phyloP scores from a whole-genome alignment of 164 flowering plant species.

The Brasenia schreberi region DNA sequence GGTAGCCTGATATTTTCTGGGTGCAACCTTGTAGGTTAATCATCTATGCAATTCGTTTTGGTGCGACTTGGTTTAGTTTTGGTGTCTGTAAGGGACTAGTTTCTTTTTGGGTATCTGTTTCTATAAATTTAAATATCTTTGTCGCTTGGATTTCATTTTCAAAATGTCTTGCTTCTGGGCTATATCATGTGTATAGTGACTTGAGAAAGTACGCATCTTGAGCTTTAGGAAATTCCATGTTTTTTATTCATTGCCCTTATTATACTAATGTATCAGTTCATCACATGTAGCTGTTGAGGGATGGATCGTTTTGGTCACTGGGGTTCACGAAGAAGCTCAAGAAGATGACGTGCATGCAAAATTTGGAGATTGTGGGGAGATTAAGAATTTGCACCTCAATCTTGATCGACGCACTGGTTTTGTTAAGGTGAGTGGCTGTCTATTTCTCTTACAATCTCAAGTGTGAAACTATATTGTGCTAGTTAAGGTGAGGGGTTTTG shows the following conservation, averaged over 20 bases:
- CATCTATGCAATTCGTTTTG: no score
- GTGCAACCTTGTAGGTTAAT: no score
- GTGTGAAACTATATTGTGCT: no score
- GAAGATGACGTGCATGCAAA: conserved; percentile 78
- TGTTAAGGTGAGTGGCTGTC: conserved; percentile 51
- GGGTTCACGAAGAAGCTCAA: conserved; percentile 93
- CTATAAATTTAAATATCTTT: no score
- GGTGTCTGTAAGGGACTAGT: no score
- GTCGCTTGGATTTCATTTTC: no score
- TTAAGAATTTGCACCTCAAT: conserved; percentile 84
- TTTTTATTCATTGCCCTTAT: neutral
- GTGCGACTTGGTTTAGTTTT: no score
- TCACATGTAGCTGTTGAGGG: conserved; percentile 73
- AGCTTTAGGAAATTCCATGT: neutral
- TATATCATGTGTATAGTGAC: no score
- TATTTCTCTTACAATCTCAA: neutral
- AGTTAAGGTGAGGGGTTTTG: neutral
- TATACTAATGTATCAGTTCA: neutral
- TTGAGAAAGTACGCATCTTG: no score
- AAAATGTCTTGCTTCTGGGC: no score
- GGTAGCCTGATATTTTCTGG: no score
- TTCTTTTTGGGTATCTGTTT: no score
- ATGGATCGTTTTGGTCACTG: conserved; percentile 89
- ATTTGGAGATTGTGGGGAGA: conserved; percentile 88
- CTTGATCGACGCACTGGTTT: conserved; percentile 95